These are phyloP conservation scores for Botrytis pseudocinerea DNA, from an alignment of 2,329 filamentous ascomycete species.

Conservation along the genomic window DNA sequence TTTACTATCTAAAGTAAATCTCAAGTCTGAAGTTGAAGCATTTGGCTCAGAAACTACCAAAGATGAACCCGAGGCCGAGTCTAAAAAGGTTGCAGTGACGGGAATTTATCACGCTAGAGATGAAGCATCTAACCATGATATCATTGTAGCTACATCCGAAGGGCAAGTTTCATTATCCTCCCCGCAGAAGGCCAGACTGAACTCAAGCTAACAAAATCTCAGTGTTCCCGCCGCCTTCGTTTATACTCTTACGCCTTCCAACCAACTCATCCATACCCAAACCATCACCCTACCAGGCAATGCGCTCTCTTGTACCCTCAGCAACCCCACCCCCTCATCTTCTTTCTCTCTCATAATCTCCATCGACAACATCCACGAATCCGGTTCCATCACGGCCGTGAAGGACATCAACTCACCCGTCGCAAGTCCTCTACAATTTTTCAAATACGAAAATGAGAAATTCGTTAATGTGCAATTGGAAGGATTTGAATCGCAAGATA, in stretches of 20 bases:
- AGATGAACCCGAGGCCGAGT: slow-evolving; percentile 19
- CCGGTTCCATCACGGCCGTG: slow-evolving; percentile 49
- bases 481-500: slow-evolving; percentile 14
- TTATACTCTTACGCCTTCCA: slow-evolving; percentile 56
- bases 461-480: slow-evolving; percentile 17
- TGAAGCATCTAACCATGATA: slow-evolving; percentile 41
- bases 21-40: slow-evolving; percentile 50
- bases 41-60: slow-evolving; percentile 4
- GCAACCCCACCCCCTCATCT: slow-evolving; percentile 32
- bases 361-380: slow-evolving; percentile 54
- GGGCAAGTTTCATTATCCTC: slow-evolving; percentile 48
- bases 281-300: slow-evolving; percentile 63
- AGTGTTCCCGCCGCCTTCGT: slow-evolving; percentile 65
- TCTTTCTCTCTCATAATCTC: slow-evolving; percentile 48
- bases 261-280: slow-evolving; percentile 51
- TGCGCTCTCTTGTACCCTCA: slow-evolving; percentile 44
- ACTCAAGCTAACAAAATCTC: slow-evolving; percentile 24
- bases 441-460: slow-evolving; percentile 24
- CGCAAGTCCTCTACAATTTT: slow-evolving; percentile 26
- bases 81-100: slow-evolving; percentile 43
- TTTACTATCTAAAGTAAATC: slow-evolving; percentile 55
- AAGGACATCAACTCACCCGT: slow-evolving; percentile 23
- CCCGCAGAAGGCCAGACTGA: background rate
- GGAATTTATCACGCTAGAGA: slow-evolving; percentile 38
- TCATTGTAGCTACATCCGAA: slow-evolving; percentile 57